Evolutionary conservation across 176 grass and related monocot species (phyloP).

Genomic region (Oryza longistaminata): DNA sequence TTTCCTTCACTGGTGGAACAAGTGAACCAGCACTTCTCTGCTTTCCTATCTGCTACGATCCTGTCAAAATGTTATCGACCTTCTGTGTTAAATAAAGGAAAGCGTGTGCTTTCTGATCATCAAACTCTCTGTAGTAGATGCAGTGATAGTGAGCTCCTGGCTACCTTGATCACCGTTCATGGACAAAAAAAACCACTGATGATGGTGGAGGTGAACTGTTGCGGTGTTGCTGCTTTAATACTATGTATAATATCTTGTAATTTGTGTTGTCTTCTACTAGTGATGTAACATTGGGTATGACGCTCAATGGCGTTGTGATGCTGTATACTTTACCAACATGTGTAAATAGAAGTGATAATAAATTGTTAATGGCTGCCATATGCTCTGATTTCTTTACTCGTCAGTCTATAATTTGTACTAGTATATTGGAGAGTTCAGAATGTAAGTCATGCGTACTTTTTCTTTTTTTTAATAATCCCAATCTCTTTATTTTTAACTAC

Average conservation of each 20-base stretch:
- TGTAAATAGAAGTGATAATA: neutral
- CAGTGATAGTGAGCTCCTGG: neutral
- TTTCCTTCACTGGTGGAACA: slow-evolving; percentile 78
- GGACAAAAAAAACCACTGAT: neutral
- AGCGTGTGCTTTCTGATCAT: neutral
- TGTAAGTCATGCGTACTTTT: too few relatives aligned
- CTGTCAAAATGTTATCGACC: neutral
- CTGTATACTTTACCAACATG: neutral
- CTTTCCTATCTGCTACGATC: neutral
- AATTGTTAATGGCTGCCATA: too few relatives aligned
- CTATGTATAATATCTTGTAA: neutral
- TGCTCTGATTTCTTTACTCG: too few relatives aligned
- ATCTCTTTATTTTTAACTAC: too few relatives aligned
- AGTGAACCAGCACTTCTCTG: slow-evolving; percentile 28
- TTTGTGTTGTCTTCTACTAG: neutral
- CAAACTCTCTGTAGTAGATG: neutral
- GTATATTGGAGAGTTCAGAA: too few relatives aligned
- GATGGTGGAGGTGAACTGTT: neutral
- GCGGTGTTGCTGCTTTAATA: neutral
- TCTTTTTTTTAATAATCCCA: too few relatives aligned
- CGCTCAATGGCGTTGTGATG: neutral
- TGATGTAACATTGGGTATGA: neutral
- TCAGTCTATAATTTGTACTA: too few relatives aligned
- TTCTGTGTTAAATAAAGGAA: slow-evolving; percentile 4
- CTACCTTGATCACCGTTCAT: neutral